Evolutionary conservation across 768 basidiomycete species (phyloP), one percentile per base, ranked within the genome.

Genomic region (Amanita muscaria): DNA sequence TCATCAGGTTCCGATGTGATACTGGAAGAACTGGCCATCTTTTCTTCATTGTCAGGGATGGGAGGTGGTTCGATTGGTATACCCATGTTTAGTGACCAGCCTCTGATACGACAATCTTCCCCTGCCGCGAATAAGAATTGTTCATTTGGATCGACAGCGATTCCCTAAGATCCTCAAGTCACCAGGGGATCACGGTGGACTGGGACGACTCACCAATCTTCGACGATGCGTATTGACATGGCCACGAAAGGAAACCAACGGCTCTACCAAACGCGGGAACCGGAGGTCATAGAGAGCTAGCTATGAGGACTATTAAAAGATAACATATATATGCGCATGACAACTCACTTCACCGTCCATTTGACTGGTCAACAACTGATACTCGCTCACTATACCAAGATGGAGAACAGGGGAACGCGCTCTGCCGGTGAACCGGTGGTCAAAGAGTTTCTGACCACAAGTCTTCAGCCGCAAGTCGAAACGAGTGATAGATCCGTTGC

Each of bases 121-220:
- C 84, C 84, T 0, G 80, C 80, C 7, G 80, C 79, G 47, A 84
- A 84, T 14, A 89, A 54, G 40, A 80, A 72, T 22, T 74, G 65
- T 38, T 80, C 67, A 6, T 58, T 49, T 0, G 77, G 72, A 50
- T 86, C 83, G 14, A 76, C 54, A 1, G 73, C 64, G 5, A 85
- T 65, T 4, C 83, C 83, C 85, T 88, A 52, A 21, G 33, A 31
- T 2, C n/a, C n/a, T n/a, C n/a, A n/a, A n/a, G n/a, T n/a, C n/a
- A n/a, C n/a, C n/a, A n/a, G n/a, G n/a, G n/a, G n/a, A n/a, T n/a
- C n/a, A n/a, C n/a, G n/a, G n/a, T n/a, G n/a, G n/a, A n/a, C n/a
- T n/a, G n/a, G 27, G 27, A 12, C 16, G 8, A 62, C 76, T 50
- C 52, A 85, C 83, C 46, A 80, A 60, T 51, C 64, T 68, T 16